Percentiles rank a stretch among this genome's conserved stretches.
Evolutionary conservation across 805 yeast genomes (phyloP).

Genomic region (Suhomyces emberorum): DNA sequence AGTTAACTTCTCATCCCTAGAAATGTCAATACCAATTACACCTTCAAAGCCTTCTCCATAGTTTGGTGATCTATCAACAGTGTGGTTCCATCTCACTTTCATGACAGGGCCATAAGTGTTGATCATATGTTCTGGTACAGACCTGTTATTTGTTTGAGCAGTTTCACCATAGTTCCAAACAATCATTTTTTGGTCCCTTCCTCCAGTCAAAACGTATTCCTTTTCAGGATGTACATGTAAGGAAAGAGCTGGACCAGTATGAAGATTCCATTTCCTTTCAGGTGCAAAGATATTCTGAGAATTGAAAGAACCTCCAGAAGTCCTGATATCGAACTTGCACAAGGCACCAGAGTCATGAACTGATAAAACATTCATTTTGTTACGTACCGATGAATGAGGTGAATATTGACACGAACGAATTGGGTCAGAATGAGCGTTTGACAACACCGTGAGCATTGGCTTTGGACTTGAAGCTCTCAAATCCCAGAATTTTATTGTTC

Average conservation of each 20-base stretch:
- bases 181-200: constrained; percentile 80
- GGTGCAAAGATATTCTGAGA: constrained; percentile 37
- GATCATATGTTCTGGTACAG: constrained; percentile 64
- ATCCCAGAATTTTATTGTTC: constrained; percentile 76
- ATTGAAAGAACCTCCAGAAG: constrained; percentile 7
- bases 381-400: constrained; percentile 45
- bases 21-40: constrained; percentile 9
- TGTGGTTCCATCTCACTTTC: constrained; percentile 62
- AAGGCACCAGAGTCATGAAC: constrained; percentile 88
- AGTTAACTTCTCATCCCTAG: constrained; percentile 18
- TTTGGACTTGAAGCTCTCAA: constrained; percentile 45
- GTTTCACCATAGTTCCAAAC: constrained; percentile 58
- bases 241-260: constrained; percentile 85
- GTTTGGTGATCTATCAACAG: constrained; percentile 18
- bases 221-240: constrained; percentile 83
- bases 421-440: constrained; percentile 67
- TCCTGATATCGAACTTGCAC: constrained; percentile 81
- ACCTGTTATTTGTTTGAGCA: constrained; percentile 13
- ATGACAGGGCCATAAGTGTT: constrained; percentile 76
- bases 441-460: constrained; percentile 46
- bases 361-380: constrained; percentile 52
- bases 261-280: constrained; percentile 81
- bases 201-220: constrained; percentile 86
- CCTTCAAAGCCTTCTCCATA: constrained; percentile 8
- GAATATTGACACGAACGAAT: constrained; percentile 54